Evolutionary conservation across 2,329 filamentous ascomycete genomes (phyloP).

Genomic region (Magnaporthales sp.): DNA sequence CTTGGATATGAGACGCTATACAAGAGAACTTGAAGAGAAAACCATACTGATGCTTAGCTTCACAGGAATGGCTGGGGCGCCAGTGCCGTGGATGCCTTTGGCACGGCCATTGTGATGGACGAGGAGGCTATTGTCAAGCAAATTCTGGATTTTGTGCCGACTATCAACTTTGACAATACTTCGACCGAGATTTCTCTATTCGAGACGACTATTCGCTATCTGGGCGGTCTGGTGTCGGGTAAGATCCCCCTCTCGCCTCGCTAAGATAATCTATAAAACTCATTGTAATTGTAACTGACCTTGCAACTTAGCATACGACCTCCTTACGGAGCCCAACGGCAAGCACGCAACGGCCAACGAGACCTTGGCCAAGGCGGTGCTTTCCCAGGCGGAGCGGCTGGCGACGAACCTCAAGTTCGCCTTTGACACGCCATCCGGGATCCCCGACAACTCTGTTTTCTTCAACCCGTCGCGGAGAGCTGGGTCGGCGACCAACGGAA

Average conservation of each 20-base stretch:
- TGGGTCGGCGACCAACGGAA: slow-evolving; percentile 51
- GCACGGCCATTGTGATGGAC: slow-evolving; percentile 71
- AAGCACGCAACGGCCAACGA: slow-evolving; percentile 30
- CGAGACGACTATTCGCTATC: slow-evolving; percentile 83
- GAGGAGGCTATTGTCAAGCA: slow-evolving; percentile 57
- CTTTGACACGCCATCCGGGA: slow-evolving; percentile 67
- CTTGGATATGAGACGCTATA: neutral
- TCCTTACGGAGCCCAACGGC: slow-evolving; percentile 59
- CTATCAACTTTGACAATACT: slow-evolving; percentile 61
- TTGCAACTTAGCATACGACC: slow-evolving; percentile 47
- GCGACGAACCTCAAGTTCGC: slow-evolving; percentile 68
- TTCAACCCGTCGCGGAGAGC: slow-evolving; percentile 44
- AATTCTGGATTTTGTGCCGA: slow-evolving; percentile 63
- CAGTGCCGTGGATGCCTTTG: slow-evolving; percentile 71
- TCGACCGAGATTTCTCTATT: slow-evolving; percentile 63
- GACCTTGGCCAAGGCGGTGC: slow-evolving; percentile 43
- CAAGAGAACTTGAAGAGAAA: neutral
- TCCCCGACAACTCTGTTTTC: slow-evolving; percentile 62
- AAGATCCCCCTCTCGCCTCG: slow-evolving; percentile 8
- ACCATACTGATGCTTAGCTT: neutral
- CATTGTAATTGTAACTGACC: neutral
- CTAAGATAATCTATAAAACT: neutral
- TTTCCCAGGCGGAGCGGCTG: slow-evolving; percentile 59
- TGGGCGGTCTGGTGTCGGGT: slow-evolving; percentile 73
- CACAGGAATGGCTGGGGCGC: slow-evolving; percentile 76